A percentile compares a stretch with the other conserved stretches of the same genome.
These are phyloP conservation scores for Erysiphe pulchra DNA, from an alignment of 2,329 filamentous ascomycete species.

Conservation along the genomic window DNA sequence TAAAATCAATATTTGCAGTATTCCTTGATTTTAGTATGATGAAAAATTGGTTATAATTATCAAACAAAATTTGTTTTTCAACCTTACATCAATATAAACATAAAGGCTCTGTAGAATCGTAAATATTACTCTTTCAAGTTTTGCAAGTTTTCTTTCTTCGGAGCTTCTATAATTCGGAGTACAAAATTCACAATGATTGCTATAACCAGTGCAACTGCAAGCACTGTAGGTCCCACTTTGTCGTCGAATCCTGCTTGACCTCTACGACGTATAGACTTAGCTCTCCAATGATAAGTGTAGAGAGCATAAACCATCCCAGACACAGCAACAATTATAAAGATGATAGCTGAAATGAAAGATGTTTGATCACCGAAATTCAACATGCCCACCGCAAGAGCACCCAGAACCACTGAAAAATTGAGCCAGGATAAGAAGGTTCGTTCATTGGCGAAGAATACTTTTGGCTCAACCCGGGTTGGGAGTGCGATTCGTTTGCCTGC, in stretches of 20 bases:
- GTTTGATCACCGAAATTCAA: slow-evolving; percentile 93
- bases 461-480: slow-evolving; percentile 91
- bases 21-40: too few species aligned
- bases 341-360: slow-evolving; percentile 75
- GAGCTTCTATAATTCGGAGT: slow-evolving; percentile 30
- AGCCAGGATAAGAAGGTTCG: slow-evolving; percentile 98
- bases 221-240: slow-evolving; percentile 71
- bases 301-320: slow-evolving; percentile 87
- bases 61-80: neutral
- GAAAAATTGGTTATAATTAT: neutral
- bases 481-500: slow-evolving; percentile 94
- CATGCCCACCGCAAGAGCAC: slow-evolving; percentile 84
- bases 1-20: too few species aligned
- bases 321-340: slow-evolving; percentile 90
- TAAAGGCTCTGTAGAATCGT: too few species aligned
- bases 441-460: slow-evolving; percentile 99
- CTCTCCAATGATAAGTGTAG: slow-evolving; percentile 90
- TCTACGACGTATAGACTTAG: slow-evolving; percentile 69
- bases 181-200: slow-evolving; percentile 96
- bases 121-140: neutral
- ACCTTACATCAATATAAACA: too few species aligned
- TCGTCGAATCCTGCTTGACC: slow-evolving; percentile 95
- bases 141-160: slow-evolving; percentile 2
- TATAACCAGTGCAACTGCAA: slow-evolving; percentile 63
- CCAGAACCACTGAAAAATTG: slow-evolving; percentile 97